phyloP scores from a whole-genome alignment of 192 early-diverging fungal species.

The Entomortierella chlamydospora region DNA sequence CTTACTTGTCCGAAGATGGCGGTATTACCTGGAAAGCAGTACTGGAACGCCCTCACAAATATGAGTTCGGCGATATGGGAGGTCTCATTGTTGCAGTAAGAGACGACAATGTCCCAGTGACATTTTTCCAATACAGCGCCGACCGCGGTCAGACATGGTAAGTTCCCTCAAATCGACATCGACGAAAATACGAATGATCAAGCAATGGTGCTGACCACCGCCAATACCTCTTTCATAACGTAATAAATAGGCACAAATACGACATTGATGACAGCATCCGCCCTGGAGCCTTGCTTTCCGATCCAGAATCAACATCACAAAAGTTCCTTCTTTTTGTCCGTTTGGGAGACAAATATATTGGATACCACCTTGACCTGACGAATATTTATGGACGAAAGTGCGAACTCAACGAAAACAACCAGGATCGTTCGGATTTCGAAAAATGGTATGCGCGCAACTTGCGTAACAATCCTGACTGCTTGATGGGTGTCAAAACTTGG shows the following conservation, averaged over 20 bases:
- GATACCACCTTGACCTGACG: slow-evolving; percentile 81
- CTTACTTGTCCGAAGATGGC: slow-evolving; percentile 87
- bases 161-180: background rate
- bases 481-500: slow-evolving; percentile 79
- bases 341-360: slow-evolving; percentile 39
- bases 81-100: slow-evolving; percentile 75
- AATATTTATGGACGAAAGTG: slow-evolving; percentile 73
- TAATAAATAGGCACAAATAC: slow-evolving; percentile 44
- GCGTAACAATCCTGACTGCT: slow-evolving; percentile 71
- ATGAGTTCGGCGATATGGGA: slow-evolving; percentile 89
- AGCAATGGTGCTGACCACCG: background rate
- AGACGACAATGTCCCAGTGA: slow-evolving; percentile 66
- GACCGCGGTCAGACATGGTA: slow-evolving; percentile 85
- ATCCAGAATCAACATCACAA: slow-evolving; percentile 82
- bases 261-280: slow-evolving; percentile 64
- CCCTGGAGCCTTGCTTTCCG: slow-evolving; percentile 77
- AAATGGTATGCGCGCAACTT: slow-evolving; percentile 73
- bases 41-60: slow-evolving; percentile 79
- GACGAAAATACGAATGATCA: background rate
- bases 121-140: slow-evolving; percentile 77
- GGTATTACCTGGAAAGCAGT: slow-evolving; percentile 81
- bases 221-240: background rate
- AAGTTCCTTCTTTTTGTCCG: slow-evolving; percentile 70
- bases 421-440: slow-evolving; percentile 75
- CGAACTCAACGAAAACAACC: slow-evolving; percentile 66